These are phyloP conservation scores for Suhomyces yuchorum DNA, from an alignment of 1,139 yeast species.

Conservation along the genomic window DNA sequence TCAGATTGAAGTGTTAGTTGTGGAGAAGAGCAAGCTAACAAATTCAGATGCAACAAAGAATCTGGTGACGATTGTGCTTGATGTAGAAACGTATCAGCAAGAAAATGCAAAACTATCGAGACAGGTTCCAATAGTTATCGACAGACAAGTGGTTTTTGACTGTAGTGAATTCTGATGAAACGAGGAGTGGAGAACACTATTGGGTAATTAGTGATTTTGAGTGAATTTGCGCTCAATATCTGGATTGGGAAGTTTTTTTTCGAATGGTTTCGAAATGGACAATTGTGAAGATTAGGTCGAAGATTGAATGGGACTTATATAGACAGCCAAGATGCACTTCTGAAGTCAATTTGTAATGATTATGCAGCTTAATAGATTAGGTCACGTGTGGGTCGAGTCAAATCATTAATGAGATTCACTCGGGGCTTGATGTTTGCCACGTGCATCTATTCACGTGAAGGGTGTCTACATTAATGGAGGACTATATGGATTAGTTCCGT, in stretches of 20 bases:
- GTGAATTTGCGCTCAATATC: no score
- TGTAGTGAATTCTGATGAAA: background rate
- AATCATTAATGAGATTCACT: constrained; percentile 4
- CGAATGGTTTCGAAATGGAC: no score
- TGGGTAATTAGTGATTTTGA: background rate
- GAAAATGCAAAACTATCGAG: background rate
- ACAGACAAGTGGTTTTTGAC: background rate
- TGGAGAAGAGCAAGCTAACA: background rate
- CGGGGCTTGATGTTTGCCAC: background rate
- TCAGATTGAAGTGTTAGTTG: background rate
- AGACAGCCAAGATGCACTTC: background rate
- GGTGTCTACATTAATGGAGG: no score
- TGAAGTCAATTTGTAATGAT: background rate
- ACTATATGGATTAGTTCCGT: constrained; percentile 30
- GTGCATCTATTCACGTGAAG: no score
- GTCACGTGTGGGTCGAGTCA: constrained; percentile 15
- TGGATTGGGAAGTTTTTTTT: background rate
- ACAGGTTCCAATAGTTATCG: background rate
- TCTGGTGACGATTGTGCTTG: no score
- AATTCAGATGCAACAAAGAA: no score
- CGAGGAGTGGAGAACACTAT: background rate
- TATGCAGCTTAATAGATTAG: constrained; percentile 9
- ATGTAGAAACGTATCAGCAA: no score
- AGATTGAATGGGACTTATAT: background rate
- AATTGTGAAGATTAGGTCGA: background rate